Evolutionary conservation across 2,329 filamentous ascomycete genomes (phyloP).

Genomic region (Arthrobotrys megalospora): DNA sequence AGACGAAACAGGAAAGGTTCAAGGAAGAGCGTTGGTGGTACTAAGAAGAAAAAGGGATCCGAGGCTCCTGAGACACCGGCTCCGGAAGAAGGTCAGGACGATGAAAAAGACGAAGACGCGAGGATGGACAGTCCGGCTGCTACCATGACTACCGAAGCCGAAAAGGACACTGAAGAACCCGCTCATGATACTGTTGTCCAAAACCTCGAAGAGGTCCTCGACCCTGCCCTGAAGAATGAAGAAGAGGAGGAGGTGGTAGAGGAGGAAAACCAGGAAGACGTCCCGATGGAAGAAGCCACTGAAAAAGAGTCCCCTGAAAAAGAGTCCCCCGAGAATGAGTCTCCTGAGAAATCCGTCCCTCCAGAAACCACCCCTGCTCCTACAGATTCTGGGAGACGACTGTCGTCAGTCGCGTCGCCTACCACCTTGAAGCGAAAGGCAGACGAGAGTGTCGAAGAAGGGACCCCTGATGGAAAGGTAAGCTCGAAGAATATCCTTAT

Average conservation of each 20-base stretch:
- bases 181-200: constrained; percentile 26
- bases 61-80: constrained; percentile 59
- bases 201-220: constrained; percentile 43
- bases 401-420: constrained; percentile 39
- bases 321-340: constrained; percentile 24
- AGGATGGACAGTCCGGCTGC: constrained; percentile 60
- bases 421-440: constrained; percentile 52
- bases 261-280: constrained; percentile 15
- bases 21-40: constrained; percentile 67
- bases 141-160: constrained; percentile 52
- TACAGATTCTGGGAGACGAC: constrained; percentile 25
- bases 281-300: constrained; percentile 36
- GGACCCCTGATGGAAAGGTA: constrained; percentile 46
- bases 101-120: constrained; percentile 68
- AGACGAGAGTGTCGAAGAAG: constrained; percentile 54
- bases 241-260: constrained; percentile 24
- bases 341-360: constrained; percentile 37
- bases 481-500: not conserved
- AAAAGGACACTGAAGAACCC: constrained; percentile 34
- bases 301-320: constrained; percentile 31
- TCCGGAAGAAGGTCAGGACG: constrained; percentile 62
- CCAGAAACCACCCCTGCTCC: constrained; percentile 20
- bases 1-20: constrained; percentile 75
- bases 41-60: constrained; percentile 62
- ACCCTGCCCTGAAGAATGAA: constrained; percentile 34